Evolutionary conservation across 495 filamentous ascomycete genomes (phyloP).

Genomic region (Thermothielavioides terrestris): DNA sequence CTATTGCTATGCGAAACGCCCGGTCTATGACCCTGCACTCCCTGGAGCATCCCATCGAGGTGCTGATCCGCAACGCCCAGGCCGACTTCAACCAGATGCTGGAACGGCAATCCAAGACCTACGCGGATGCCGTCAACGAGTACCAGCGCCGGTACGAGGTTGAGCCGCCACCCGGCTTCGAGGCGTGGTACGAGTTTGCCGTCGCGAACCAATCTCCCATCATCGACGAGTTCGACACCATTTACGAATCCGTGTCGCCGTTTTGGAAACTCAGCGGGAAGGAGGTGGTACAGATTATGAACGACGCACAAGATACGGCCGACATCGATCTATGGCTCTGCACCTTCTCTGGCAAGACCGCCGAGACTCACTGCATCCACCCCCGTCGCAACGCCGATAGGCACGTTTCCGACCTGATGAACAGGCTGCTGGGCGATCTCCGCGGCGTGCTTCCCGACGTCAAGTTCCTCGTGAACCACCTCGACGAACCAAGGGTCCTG

Average conservation of each 20-base stretch:
- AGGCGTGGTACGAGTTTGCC: conserved; percentile 60
- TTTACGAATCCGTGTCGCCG: conserved; percentile 21
- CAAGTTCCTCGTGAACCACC: conserved; percentile 66
- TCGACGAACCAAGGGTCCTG: conserved; percentile 68
- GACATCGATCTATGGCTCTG: conserved; percentile 24
- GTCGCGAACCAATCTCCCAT: conserved; percentile 47
- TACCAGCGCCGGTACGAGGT: conserved; percentile 46
- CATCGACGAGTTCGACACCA: conserved; percentile 63
- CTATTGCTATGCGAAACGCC: conserved; percentile 1
- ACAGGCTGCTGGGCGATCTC: conserved; percentile 52
- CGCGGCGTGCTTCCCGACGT: conserved; percentile 57
- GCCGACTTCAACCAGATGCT: conserved; percentile 30
- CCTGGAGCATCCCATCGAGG: conserved; percentile 38
- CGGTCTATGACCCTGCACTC: neutral
- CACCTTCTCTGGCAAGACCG: conserved; percentile 8
- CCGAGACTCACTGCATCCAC: conserved; percentile 21
- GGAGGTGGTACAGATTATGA: conserved; percentile 15
- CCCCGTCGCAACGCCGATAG: conserved; percentile 19
- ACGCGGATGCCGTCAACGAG: conserved; percentile 37
- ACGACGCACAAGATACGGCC: neutral
- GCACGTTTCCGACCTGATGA: conserved; percentile 13
- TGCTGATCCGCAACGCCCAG: conserved; percentile 35
- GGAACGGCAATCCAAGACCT: conserved; percentile 38
- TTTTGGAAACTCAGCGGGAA: conserved; percentile 22
- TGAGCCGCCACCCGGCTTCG: conserved; percentile 50